Evolutionary conservation across 768 basidiomycete genomes (phyloP), one percentile per base, ranked within the genome.

Genomic region (Agaricus subrufescens): DNA sequence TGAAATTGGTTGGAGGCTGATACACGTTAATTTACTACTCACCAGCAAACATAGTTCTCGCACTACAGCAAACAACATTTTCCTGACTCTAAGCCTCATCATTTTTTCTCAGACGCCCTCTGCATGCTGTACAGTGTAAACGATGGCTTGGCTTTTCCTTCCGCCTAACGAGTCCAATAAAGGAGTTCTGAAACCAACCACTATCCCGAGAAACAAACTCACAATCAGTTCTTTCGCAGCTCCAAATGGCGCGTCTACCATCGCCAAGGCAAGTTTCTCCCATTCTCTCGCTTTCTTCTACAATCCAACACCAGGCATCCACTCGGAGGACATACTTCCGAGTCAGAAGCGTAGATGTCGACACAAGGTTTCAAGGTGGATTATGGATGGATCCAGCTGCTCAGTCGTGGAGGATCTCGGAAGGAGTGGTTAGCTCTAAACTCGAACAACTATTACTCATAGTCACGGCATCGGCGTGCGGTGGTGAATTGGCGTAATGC

Each of bases 281-380:
- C 76, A 79, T 59, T 71, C 67, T 39, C 63, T 66, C 0, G 78
- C 79, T 54, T 65, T 68, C 48, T 59, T 54, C 63, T 78, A 72
- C 68, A 70, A 73, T 0, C 63, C 60, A 3, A 71, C 67, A 8
- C 69, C 68, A 11, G 72, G 71, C 11, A 72, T 30, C 68, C 69
- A 73, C 10, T 56, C 56, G 3, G 71, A 1, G 72, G 25, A 72
- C 55, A 40, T 67, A 63, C 50, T 64, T 67, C 49, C 71, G 46
- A 7, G 57, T 31, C 19, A 19, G 19, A 19, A 19, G 19, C 19
- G 19, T 1, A 19, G 19, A 19, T 19, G 19, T 19, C 19, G 19
- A 19, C 19, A 19, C 19, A 19, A 19, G 19, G 19, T 1, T 19
- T 19, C 1, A 19, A 19, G 19, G 19, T 19, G 19, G 19, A 19